Percentiles rank a stretch among this genome's conserved stretches.
phyloP scores from a whole-genome alignment of 805 yeast genomes.

The Kluyveromyces starmeri region DNA sequence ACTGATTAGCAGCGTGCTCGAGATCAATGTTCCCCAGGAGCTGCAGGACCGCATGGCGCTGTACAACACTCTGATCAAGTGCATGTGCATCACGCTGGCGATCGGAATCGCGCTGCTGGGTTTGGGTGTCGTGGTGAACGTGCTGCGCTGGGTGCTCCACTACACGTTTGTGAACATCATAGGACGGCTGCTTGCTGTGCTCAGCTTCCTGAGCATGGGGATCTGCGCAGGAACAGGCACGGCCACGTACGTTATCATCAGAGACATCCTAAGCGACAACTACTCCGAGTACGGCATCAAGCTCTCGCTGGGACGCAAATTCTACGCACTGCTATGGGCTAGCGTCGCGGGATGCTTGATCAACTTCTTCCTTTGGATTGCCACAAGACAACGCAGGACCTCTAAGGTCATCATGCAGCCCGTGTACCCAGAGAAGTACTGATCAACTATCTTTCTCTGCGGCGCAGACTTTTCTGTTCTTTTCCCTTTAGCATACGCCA shows the following conservation, averaged over 20 bases:
- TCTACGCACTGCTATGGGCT: slow-evolving; percentile 59
- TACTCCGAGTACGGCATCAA: slow-evolving; percentile 43
- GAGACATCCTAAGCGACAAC: slow-evolving; percentile 42
- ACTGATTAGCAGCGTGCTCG: slow-evolving; percentile 18
- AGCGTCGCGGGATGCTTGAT: slow-evolving; percentile 41
- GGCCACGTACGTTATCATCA: slow-evolving; percentile 45
- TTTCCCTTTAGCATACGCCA: no score
- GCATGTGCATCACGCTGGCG: slow-evolving; percentile 49
- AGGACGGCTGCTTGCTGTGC: slow-evolving; percentile 36
- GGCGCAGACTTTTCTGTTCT: no score
- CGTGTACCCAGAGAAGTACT: slow-evolving; percentile 4
- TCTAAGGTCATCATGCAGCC: slow-evolving; percentile 9
- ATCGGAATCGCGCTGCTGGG: slow-evolving; percentile 39
- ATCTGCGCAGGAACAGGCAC: slow-evolving; percentile 51
- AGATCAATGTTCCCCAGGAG: slow-evolving; percentile 44
- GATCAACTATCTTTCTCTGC: neutral
- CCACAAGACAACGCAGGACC: slow-evolving; percentile 17
- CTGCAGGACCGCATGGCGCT: slow-evolving; percentile 38
- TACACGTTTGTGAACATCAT: slow-evolving; percentile 39
- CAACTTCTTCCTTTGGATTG: slow-evolving; percentile 34
- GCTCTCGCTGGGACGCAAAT: slow-evolving; percentile 41
- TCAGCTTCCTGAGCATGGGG: slow-evolving; percentile 33
- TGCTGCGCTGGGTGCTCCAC: slow-evolving; percentile 31
- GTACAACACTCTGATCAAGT: slow-evolving; percentile 41
- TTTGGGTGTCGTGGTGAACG: slow-evolving; percentile 32